phyloP scores from a whole-genome alignment of 2,329 filamentous ascomycete species.

The Annulohypoxylon truncatum region DNA sequence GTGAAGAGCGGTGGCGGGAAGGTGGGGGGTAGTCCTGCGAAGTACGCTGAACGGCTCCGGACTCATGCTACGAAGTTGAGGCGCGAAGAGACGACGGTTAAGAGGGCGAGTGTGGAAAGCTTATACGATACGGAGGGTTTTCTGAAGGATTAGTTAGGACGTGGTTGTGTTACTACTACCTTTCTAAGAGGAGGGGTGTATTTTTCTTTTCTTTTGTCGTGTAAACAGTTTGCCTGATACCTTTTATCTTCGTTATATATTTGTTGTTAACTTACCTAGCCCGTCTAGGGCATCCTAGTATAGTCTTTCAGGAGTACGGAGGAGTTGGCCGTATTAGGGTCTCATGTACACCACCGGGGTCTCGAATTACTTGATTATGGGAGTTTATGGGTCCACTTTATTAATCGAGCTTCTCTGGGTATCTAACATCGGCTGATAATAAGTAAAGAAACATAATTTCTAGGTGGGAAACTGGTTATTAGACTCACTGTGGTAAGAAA shows the following conservation, averaged over 20 bases:
- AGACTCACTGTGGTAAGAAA: constrained; percentile 10
- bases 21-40: not conserved
- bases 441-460: constrained; percentile 9
- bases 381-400: not conserved
- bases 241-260: constrained; percentile 19
- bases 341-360: not conserved
- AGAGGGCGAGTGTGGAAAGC: constrained; percentile 36
- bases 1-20: constrained; percentile 12
- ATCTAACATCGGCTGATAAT: constrained; percentile 6
- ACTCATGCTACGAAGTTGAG: constrained; percentile 37
- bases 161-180: not conserved
- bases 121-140: constrained; percentile 46
- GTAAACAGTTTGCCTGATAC: constrained; percentile 28
- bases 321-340: not conserved
- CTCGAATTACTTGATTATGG: not conserved
- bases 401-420: not conserved
- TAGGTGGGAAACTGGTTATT: not conserved
- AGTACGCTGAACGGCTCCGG: constrained; percentile 8
- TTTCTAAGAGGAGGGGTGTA: not conserved
- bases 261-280: constrained; percentile 1
- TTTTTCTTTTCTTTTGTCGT: constrained; percentile 22
- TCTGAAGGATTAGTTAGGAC: constrained; percentile 35
- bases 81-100: constrained; percentile 21
- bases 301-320: not conserved
- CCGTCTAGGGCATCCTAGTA: constrained; percentile 8